A percentile compares a stretch with the other conserved stretches of the same genome.
Evolutionary conservation across 2,329 filamentous ascomycete species (phyloP).

Genomic region (Malbranchea cinnamomea): DNA sequence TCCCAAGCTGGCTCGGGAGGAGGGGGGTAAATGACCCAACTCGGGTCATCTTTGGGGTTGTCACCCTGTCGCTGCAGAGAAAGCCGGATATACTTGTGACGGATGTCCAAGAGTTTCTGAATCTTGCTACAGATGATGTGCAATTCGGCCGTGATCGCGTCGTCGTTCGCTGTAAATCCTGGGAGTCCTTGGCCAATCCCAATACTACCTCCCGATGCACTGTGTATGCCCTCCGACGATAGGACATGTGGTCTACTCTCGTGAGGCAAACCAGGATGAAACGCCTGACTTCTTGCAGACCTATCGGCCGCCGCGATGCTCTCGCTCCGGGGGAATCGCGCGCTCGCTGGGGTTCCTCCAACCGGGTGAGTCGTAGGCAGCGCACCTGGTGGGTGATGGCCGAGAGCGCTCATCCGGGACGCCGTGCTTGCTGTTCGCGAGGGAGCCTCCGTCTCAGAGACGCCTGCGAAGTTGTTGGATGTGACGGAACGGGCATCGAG

Average conservation of each 20-base stretch:
- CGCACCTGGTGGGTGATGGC: no score
- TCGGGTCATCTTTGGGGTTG: slow-evolving; percentile 72
- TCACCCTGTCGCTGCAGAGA: slow-evolving; percentile 70
- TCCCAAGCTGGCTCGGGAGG: slow-evolving; percentile 87
- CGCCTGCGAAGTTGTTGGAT: slow-evolving; percentile 4
- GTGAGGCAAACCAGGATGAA: slow-evolving; percentile 38
- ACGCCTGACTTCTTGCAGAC: slow-evolving; percentile 33
- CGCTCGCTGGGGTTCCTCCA: slow-evolving; percentile 10
- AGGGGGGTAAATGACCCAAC: slow-evolving; percentile 80
- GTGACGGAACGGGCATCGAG: slow-evolving; percentile 2
- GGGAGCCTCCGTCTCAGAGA: slow-evolving; percentile 8
- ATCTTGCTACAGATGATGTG: slow-evolving; percentile 79
- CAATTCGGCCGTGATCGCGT: slow-evolving; percentile 70
- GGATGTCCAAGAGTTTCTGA: slow-evolving; percentile 71
- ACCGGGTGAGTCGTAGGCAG: slow-evolving; percentile 6
- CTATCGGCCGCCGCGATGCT: slow-evolving; percentile 32
- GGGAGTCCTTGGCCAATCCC: slow-evolving; percentile 46
- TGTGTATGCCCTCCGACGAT: slow-evolving; percentile 40
- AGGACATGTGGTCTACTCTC: slow-evolving; percentile 40
- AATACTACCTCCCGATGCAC: slow-evolving; percentile 43
- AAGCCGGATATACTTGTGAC: slow-evolving; percentile 75
- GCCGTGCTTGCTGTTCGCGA: slow-evolving; percentile 13
- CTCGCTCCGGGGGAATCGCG: slow-evolving; percentile 12
- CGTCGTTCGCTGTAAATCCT: slow-evolving; percentile 56
- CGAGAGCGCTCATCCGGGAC: slow-evolving; percentile 13